phyloP scores from a whole-genome alignment of 441 rosid genomes.

The Populus trichocarpa region DNA sequence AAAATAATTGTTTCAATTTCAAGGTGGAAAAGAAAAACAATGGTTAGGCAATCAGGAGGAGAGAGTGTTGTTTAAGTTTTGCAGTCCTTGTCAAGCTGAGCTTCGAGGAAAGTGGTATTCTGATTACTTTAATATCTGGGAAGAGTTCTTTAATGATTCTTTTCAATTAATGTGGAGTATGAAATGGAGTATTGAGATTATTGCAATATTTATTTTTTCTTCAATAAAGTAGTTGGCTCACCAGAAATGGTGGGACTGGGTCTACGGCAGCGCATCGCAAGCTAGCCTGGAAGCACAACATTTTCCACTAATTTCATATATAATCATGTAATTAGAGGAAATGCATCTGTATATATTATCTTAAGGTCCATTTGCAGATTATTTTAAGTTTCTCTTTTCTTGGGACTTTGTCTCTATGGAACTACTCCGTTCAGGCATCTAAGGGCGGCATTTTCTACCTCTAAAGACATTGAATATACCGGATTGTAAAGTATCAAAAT shows the following conservation, averaged over 20 bases:
- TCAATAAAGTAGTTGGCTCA: conserved; percentile 4
- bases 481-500: not conserved
- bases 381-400: not conserved
- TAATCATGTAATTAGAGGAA: not conserved
- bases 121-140: conserved; percentile 14
- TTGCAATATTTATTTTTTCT: not conserved
- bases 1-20: not conserved
- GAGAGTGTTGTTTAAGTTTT: not conserved
- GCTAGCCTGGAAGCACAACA: not conserved
- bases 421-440: conserved; percentile 29
- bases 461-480: conserved; percentile 10
- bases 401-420: conserved; percentile 27
- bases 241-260: not conserved
- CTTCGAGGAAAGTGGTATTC: conserved; percentile 17
- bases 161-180: not conserved
- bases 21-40: not conserved
- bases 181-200: not conserved
- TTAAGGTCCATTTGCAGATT: conserved; percentile 25
- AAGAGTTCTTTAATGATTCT: not conserved
- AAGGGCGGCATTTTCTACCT: conserved; percentile 23
- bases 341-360: not conserved
- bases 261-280: not conserved
- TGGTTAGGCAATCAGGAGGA: not conserved
- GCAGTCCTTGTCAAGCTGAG: conserved; percentile 27
- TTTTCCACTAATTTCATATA: conserved; percentile 10